Base-by-base conservation (phyloP, 257 asterid genomes). In the Solanum pinnatisectum region DNA sequence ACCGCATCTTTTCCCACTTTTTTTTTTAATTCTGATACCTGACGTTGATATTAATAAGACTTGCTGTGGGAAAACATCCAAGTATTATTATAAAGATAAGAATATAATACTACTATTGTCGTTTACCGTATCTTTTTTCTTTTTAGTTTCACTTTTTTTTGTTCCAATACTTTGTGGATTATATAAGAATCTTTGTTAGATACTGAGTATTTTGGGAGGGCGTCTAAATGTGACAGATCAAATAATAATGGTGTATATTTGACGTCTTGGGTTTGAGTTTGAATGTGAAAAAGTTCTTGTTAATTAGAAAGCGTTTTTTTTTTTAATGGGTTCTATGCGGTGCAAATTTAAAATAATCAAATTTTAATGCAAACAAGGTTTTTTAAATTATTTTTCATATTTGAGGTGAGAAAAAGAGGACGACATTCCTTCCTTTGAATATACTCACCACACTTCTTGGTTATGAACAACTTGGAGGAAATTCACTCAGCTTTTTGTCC, bases 11-110 rank as follows among this genome's bases (percentile, higher is more conserved):
- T 25, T 25, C 10, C 65, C 63, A 44, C 5, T 16, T 27, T 44
- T 44, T 2, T 79, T 74, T 10, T 25, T 46, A 33, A 78, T 82
- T 82, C 85, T 44, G 68, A 81, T 46, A 32, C 85, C 85, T 49
- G 70, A 49, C 70, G 44, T 30, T 82, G 44, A 30, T 82, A 10
- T 82, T 82, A 82, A 82, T 18, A 49, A 10, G 11, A 49, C 27
- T 27, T 79, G 59, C 5, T 79, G 67, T 27, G 27, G 40, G 39
- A 23, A 42, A 5, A 1, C 44, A 74, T 23, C 13, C 0, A 7
- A 15, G 20, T 52, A 16, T 52, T 16, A 11, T 1, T 11, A 52
- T 18, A 52, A 40, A 4, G 5, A 56, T 8, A 59, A 59, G 23
- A 39, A 42, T 42, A 78, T 42, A 78, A 40, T 78, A 42, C 33